These are phyloP conservation scores for Alopecurus myosuroides DNA, from an alignment of 176 grass and related monocot genomes.

Conservation along the genomic window DNA sequence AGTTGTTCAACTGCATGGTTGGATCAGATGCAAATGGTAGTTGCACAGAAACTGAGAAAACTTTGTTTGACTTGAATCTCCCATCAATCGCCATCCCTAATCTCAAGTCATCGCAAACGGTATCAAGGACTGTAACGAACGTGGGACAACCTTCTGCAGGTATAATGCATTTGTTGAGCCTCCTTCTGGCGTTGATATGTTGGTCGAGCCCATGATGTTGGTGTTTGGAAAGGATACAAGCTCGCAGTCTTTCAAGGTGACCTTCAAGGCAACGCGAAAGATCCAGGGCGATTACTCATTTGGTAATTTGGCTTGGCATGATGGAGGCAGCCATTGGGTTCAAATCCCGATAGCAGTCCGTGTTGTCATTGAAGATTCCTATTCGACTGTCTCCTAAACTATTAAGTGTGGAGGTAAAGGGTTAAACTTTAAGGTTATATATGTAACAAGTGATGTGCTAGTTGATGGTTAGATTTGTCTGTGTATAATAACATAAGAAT, in stretches of 20 bases:
- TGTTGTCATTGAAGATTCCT: no score
- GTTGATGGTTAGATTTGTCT: no score
- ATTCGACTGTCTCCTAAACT: no score
- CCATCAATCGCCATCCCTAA: conserved; percentile 43
- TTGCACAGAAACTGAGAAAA: no score
- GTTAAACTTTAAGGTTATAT: no score
- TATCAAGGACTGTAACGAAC: conserved; percentile 52
- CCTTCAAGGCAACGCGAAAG: conserved; percentile 4
- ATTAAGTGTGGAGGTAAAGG: no score
- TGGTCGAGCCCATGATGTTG: conserved; percentile 27
- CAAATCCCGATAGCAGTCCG: no score
- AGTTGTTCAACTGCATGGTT: conserved; percentile 28
- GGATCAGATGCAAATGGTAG: neutral
- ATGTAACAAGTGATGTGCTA: no score
- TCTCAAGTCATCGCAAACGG: conserved; percentile 24
- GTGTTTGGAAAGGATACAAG: conserved; percentile 20
- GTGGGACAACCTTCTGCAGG: conserved; percentile 30
- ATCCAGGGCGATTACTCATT: conserved; percentile 49
- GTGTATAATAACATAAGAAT: no score
- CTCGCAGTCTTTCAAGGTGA: conserved; percentile 40
- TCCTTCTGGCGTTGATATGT: conserved; percentile 33
- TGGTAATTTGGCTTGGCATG: conserved; percentile 44
- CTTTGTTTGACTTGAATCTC: no score
- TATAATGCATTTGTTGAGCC: no score
- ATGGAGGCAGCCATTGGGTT: conserved; percentile 23